These are phyloP conservation scores for Apostasia shenzhenica DNA, from an alignment of 106 monocot species.

Conservation along the genomic window DNA sequence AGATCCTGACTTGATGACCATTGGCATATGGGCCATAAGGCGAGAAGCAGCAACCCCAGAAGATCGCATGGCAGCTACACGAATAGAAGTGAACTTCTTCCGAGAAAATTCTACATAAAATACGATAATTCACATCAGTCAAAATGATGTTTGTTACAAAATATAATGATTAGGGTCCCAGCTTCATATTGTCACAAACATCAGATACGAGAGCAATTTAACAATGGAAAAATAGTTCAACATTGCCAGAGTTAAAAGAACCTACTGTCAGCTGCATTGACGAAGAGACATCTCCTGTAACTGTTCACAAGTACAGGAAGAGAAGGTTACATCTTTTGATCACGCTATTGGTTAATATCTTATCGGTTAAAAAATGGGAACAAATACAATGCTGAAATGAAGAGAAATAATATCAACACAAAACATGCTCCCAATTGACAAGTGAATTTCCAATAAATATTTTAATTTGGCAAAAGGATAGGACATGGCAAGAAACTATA, in stretches of 20 bases:
- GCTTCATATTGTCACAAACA: background rate
- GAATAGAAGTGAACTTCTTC: slow-evolving; percentile 41
- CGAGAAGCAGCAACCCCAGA: slow-evolving; percentile 41
- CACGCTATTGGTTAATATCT: background rate
- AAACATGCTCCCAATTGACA: too few species aligned
- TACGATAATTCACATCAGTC: background rate
- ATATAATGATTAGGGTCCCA: background rate
- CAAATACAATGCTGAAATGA: background rate
- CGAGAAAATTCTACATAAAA: slow-evolving; percentile 33
- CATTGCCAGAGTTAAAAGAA: slow-evolving; percentile 14
- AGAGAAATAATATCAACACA: too few species aligned
- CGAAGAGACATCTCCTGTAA: slow-evolving; percentile 14
- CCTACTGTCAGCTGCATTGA: slow-evolving; percentile 1
- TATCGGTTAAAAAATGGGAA: background rate
- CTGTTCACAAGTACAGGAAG: background rate
- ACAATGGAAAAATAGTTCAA: slow-evolving; percentile 1
- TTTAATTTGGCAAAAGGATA: background rate
- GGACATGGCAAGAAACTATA: too few species aligned
- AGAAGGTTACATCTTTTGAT: too few species aligned
- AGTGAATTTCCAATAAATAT: background rate
- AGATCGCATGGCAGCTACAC: slow-evolving; percentile 45
- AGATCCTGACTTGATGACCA: slow-evolving; percentile 1
- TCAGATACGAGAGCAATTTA: background rate
- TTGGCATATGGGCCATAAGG: slow-evolving; percentile 11
- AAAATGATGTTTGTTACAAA: background rate